Base-by-base conservation (phyloP, 208 protist genomes). In the Leishmania tropica region DNA sequence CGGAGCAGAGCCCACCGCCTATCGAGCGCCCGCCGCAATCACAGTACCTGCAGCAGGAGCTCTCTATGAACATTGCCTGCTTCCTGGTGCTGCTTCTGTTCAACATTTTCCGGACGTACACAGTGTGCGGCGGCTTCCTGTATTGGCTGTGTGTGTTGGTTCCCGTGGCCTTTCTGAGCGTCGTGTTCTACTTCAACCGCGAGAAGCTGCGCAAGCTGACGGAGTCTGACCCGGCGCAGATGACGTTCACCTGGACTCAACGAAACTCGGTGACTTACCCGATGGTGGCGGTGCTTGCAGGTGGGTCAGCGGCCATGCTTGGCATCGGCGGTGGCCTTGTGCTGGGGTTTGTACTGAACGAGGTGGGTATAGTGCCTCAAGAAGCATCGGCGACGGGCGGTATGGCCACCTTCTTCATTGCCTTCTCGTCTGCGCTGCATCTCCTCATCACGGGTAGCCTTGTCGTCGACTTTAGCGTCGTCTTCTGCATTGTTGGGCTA, bases 241-340 rank as follows among this genome's bases (percentile, higher is more conserved):
- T 95, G 31, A 87, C 85, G 37, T 95, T 97, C 58, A 28, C 74
- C 24, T 97, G 94, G 93, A 93, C 88, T 67, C 72, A 70, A 13
- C 67, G 80, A 31, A 97, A 80, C 53, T 90, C 78, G 21, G 75
- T 96, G 2, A 83, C 67, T 35, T 96, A 90, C 79, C 94, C 93
- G 31, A 75, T 95, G 56, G 85, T 94, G 35, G 89, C 94, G 0
- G 84, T 97, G 13, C 48, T 96, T 28, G 94, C 94, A 1, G 94
- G 94, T 60, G 91, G 85, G 15, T 91, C 91, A 40, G 93, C 93
- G 3, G 84, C 91, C 8, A 93, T 97, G 88, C 87, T 97, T 56
- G 94, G 94, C 64, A 96, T 97, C 78, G 94, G 94, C 47, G 94
- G 94, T 40, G 94, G 94, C 17, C 85, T 97, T 31, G 91, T 97